Percentiles rank a stretch among this genome's conserved stretches.
Evolutionary conservation across 768 basidiomycete species (phyloP).

Genomic region (Tephrocybe sp.): DNA sequence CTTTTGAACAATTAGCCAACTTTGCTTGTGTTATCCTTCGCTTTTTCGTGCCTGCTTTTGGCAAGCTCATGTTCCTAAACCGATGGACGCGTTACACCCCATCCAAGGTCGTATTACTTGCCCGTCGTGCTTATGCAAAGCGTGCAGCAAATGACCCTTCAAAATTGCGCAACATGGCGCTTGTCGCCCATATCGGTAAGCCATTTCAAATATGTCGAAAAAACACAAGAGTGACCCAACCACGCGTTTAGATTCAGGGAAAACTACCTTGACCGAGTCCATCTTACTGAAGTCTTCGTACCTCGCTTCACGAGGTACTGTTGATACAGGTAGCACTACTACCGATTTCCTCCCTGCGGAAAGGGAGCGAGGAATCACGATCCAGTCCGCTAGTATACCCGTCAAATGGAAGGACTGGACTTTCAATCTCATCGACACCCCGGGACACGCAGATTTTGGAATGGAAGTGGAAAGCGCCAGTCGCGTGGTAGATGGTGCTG

Average conservation of each 20-base stretch:
- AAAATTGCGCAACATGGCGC: conserved; percentile 73
- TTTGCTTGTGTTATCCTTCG: conserved; percentile 23
- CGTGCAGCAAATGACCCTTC: conserved; percentile 34
- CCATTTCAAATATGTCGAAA: neutral
- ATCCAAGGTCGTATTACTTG: conserved; percentile 4
- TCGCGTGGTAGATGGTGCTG: conserved; percentile 85
- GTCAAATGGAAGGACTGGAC: conserved; percentile 84
- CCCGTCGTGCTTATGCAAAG: conserved; percentile 29
- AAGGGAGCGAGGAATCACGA: conserved; percentile 88
- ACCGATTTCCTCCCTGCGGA: conserved; percentile 91
- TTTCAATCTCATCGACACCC: conserved; percentile 88
- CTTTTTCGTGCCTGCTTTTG: neutral
- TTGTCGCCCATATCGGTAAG: conserved; percentile 88
- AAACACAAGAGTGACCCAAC: neutral
- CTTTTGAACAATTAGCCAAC: conserved; percentile 20
- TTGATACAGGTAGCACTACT: conserved; percentile 88
- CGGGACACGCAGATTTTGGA: conserved; percentile 94
- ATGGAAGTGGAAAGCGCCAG: conserved; percentile 96
- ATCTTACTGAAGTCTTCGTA: conserved; percentile 77
- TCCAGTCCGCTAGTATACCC: conserved; percentile 90
- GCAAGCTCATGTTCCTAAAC: conserved; percentile 18
- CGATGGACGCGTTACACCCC: conserved; percentile 17
- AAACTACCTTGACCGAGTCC: conserved; percentile 88
- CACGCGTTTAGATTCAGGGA: conserved; percentile 69
- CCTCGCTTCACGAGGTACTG: conserved; percentile 72